Evolutionary conservation across 352 stramenopile species (phyloP).

Genomic region (Phytophthora pluvialis): DNA sequence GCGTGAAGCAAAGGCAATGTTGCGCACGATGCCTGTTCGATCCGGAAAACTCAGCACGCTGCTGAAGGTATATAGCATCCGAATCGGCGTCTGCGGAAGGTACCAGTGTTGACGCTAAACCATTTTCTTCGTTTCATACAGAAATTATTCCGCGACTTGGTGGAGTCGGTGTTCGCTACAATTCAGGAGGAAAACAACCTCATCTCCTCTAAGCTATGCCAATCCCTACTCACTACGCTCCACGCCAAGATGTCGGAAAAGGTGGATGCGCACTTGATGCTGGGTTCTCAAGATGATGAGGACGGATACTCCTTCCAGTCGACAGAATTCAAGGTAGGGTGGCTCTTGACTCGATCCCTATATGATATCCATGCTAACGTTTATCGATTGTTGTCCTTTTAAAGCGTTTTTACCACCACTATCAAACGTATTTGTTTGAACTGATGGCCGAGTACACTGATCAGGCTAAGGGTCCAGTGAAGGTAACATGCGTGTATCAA

Average conservation of each 20-base stretch:
- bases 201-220: conserved; percentile 68
- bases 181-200: conserved; percentile 81
- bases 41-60: conserved; percentile 68
- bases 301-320: conserved; percentile 75
- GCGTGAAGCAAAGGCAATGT: conserved; percentile 43
- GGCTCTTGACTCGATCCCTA: not conserved
- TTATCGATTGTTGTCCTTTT: conserved; percentile 9
- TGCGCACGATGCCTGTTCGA: conserved; percentile 74
- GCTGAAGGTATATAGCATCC: conserved; percentile 48
- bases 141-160: conserved; percentile 84
- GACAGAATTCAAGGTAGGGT: conserved; percentile 67
- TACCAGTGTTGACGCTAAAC: conserved; percentile 3
- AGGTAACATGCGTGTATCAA: conserved; percentile 35
- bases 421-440: conserved; percentile 71
- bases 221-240: conserved; percentile 57
- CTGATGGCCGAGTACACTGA: conserved; percentile 78
- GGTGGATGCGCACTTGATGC: conserved; percentile 56
- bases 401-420: conserved; percentile 79
- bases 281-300: conserved; percentile 48
- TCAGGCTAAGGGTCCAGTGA: conserved; percentile 61
- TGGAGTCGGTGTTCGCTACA: conserved; percentile 68
- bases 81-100: not conserved
- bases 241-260: conserved; percentile 69
- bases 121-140: conserved; percentile 28
- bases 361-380: not conserved